Evolutionary conservation across 139 green algal species (phyloP).

Genomic region (Chlorella sorokiniana): DNA sequence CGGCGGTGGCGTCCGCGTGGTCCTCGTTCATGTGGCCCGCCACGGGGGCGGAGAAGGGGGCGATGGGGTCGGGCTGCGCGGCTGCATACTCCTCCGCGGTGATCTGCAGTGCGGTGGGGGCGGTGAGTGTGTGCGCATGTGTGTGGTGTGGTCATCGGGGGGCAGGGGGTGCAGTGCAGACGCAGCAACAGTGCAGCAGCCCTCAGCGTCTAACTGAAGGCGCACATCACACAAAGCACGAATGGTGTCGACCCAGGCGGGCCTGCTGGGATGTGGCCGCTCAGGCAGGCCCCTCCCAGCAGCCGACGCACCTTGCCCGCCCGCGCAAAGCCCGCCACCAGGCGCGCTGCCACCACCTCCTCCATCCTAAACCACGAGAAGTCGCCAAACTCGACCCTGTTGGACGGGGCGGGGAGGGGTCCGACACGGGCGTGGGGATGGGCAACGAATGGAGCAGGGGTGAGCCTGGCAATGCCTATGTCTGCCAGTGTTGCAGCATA

Average conservation of each 20-base stretch:
- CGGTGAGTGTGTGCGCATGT: no score
- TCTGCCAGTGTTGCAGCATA: background rate
- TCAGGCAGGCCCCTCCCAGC: background rate
- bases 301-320: constrained; percentile 44
- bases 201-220: no score
- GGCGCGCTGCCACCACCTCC: constrained; percentile 46
- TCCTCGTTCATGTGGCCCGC: constrained; percentile 79
- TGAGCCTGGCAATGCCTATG: background rate
- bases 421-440: no score
- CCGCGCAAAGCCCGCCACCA: constrained; percentile 79
- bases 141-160: no score
- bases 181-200: no score
- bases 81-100: constrained; percentile 13
- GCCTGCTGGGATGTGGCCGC: no score
- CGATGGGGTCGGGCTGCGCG: constrained; percentile 74
- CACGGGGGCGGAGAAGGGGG: constrained; percentile 71
- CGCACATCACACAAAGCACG: no score
- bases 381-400: constrained; percentile 77
- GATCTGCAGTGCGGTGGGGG: background rate
- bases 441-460: background rate
- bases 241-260: no score
- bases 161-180: no score
- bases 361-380: constrained; percentile 72
- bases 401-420: background rate
- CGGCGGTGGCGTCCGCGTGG: constrained; percentile 52